Percentiles rank a stretch among this genome's conserved stretches.
Evolutionary conservation across 2,329 filamentous ascomycete species (phyloP).

Genomic region (Lasiodiplodia citricola): DNA sequence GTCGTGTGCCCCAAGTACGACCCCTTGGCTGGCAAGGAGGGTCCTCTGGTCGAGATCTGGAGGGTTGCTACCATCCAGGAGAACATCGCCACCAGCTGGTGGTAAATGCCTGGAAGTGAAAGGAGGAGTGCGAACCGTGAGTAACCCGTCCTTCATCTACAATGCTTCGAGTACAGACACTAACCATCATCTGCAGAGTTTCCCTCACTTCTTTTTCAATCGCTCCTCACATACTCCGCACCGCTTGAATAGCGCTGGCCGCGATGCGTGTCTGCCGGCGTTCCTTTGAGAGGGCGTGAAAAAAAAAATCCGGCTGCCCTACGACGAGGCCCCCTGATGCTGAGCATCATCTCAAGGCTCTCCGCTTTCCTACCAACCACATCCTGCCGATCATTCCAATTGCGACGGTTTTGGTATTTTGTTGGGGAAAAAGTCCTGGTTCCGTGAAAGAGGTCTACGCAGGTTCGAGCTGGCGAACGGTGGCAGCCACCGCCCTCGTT

Average conservation of each 20-base stretch:
- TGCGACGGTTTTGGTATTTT: neutral
- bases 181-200: neutral
- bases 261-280: neutral
- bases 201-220: neutral
- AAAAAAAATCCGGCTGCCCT: neutral
- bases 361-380: neutral
- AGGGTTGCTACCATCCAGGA: constrained; percentile 16
- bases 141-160: neutral
- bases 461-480: neutral
- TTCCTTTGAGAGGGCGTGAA: neutral
- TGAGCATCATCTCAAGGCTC: neutral
- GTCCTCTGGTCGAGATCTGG: constrained; percentile 30
- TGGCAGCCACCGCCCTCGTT: neutral
- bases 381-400: neutral
- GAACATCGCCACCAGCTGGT: constrained; percentile 6
- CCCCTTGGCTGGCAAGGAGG: constrained; percentile 22
- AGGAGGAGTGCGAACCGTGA: neutral
- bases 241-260: neutral
- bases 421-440: neutral
- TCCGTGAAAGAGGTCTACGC: neutral
- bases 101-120: neutral
- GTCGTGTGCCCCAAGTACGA: constrained; percentile 8
- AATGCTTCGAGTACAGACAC: neutral
- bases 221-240: neutral
- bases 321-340: neutral